Evolutionary conservation across 306 rosid species (phyloP), one percentile per base, ranked within the genome.

Genomic region (Comarum palustre): DNA sequence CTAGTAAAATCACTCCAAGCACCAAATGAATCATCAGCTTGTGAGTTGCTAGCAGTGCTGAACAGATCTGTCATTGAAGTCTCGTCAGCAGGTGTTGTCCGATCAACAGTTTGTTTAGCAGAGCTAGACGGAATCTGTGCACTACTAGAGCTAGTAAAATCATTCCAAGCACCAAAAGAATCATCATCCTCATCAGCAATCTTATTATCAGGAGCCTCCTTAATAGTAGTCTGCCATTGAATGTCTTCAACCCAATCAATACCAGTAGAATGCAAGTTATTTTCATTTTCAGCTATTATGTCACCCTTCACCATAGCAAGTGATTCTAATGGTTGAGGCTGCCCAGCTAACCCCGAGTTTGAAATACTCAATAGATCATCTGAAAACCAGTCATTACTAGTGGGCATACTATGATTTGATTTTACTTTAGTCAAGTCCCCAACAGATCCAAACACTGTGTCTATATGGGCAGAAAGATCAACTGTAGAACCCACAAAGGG

Each of bases 111-210:
- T 80, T 87, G 88, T 71, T 82, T 77, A 80, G 72, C 34, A 77
- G 78, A 72, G 83, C 61, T 80, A 66, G 81, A 76, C 72, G 87
- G 81, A 81, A 77, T 83, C 64, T 69, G 84, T 27, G 48, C 69
- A 67, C 76, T 69, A 76, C 87, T 63, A 25, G 71, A 83, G 83
- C 84, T 81, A 31, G 87, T 58, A 77, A 89, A 85, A 81, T 55
- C 88, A 82, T 84, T 82, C 96, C 92, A 89, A n/a, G 47, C 82
- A 74, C 88, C 90, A 76, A 84, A 82, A 39, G 87, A 77, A 73
- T 75, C 81, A 0, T 79, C 73, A 66, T 68, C 80, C 47, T 71
- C 80, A 68, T 70, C 75, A 61, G 59, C 73, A 75, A 73, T 74
- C 73, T 50, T 57, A 36, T 71, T 32, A 77, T 67, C 83, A 57